phyloP scores from a whole-genome alignment of 176 grass and related monocot genomes.

The Alloteropsis semialata region DNA sequence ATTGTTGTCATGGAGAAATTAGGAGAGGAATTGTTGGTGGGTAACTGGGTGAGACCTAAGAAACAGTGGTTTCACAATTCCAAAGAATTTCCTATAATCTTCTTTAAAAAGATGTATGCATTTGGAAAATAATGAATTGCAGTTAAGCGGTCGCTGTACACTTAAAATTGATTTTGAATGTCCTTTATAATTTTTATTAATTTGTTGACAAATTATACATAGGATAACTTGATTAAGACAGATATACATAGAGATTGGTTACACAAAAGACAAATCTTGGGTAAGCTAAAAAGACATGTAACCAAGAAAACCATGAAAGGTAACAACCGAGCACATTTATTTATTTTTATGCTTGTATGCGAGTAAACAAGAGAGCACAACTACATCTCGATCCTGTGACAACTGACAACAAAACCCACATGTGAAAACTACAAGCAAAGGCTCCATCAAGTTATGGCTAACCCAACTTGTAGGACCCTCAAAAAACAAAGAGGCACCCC shows the following conservation, averaged over 20 bases:
- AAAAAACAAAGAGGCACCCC: constrained; percentile 33
- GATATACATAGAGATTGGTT: background rate
- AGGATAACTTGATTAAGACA: background rate
- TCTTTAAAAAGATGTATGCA: background rate
- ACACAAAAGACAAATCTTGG: constrained; percentile 8
- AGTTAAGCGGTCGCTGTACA: background rate
- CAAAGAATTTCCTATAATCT: background rate
- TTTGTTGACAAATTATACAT: background rate
- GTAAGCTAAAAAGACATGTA: constrained; percentile 38
- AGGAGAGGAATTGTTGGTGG: background rate
- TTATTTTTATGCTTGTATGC: constrained; percentile 54
- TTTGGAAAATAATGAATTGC: background rate
- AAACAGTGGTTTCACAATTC: background rate
- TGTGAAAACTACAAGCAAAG: constrained; percentile 46
- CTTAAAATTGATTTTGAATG: background rate
- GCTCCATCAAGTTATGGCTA: constrained; percentile 19
- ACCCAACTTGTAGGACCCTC: constrained; percentile 32
- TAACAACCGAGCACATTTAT: constrained; percentile 45
- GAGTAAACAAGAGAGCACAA: constrained; percentile 41
- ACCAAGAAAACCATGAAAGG: constrained; percentile 8
- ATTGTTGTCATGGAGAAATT: background rate
- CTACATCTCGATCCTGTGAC: constrained; percentile 48
- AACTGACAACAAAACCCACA: constrained; percentile 42
- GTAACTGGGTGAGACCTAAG: background rate
- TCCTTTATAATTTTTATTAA: background rate